Percentiles rank a stretch among this genome's conserved stretches.
Conservation (phyloP, 2,329 filamentous ascomycete species). For the Ophiostoma tasmaniense region DNA sequence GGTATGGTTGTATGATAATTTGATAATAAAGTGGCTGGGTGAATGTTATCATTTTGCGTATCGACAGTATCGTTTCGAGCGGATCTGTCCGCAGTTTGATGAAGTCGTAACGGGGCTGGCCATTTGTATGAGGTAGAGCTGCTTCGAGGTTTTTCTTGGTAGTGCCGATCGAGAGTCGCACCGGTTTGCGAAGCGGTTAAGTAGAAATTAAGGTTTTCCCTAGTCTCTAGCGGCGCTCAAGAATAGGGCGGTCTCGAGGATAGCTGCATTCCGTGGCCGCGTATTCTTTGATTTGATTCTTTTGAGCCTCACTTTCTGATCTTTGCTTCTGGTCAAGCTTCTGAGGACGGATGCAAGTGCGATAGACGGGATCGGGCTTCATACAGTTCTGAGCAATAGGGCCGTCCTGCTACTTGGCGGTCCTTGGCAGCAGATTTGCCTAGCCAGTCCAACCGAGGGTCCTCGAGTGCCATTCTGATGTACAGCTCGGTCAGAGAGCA, state of each 20-base stretch:
- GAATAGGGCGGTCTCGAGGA: not conserved
- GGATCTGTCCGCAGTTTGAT: not conserved
- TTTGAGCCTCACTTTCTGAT: not conserved
- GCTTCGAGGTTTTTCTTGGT: not conserved
- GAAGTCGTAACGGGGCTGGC: not conserved
- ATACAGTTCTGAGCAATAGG: not conserved
- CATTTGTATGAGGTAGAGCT: not conserved
- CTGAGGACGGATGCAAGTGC: not conserved
- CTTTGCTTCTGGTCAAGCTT: not conserved
- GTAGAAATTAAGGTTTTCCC: not conserved
- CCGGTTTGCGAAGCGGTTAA: not conserved
- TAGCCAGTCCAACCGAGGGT: not conserved
- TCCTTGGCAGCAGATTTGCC: not conserved
- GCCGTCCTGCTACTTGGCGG: not conserved
- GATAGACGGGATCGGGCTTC: not conserved
- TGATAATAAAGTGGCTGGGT: slow-evolving; percentile 6
- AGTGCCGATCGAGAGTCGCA: not conserved
- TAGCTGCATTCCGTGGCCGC: not conserved
- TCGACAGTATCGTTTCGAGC: not conserved
- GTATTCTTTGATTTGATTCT: not conserved
- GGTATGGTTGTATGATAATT: not conserved
- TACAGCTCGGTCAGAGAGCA: not conserved
- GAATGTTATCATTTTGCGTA: not conserved
- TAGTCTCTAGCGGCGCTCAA: not conserved
- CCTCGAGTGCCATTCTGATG: not conserved